phyloP scores from a whole-genome alignment of 2,329 filamentous ascomycete species.

The Exophiala xenobiotica region DNA sequence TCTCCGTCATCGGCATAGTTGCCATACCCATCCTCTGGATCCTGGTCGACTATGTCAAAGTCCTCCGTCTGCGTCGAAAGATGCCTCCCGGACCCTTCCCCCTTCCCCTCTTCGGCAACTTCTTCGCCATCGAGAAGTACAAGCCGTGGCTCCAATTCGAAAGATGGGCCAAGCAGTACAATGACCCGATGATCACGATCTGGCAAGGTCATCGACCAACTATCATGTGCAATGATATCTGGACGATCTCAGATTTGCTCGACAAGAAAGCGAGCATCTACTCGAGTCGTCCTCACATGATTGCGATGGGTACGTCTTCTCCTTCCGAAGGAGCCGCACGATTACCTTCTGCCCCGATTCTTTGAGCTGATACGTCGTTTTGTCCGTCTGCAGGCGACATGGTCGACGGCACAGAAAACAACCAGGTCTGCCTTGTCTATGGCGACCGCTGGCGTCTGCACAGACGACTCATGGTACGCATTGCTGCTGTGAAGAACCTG shows the following conservation, averaged over 20 bases:
- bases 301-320: background rate
- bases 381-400: constrained; percentile 33
- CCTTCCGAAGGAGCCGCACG: no score
- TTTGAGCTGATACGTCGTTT: no score
- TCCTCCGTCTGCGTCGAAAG: constrained; percentile 30
- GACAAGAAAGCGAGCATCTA: constrained; percentile 38
- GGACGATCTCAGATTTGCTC: constrained; percentile 35
- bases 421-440: constrained; percentile 47
- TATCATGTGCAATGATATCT: constrained; percentile 39
- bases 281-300: constrained; percentile 33
- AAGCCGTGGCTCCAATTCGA: constrained; percentile 62
- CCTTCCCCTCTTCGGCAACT: constrained; percentile 56
- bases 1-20: constrained; percentile 4
- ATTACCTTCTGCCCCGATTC: no score
- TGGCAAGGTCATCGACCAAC: constrained; percentile 50
- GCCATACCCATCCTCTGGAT: constrained; percentile 17
- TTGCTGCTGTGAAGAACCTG: background rate
- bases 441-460: constrained; percentile 40
- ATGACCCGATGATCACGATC: constrained; percentile 54
- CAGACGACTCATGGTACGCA: constrained; percentile 49
- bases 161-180: constrained; percentile 50
- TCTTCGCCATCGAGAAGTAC: constrained; percentile 52
- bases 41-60: constrained; percentile 30
- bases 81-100: constrained; percentile 57
- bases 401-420: constrained; percentile 38